These are phyloP conservation scores for Suillus plorans DNA, from an alignment of 768 basidiomycete species.

Conservation along the genomic window DNA sequence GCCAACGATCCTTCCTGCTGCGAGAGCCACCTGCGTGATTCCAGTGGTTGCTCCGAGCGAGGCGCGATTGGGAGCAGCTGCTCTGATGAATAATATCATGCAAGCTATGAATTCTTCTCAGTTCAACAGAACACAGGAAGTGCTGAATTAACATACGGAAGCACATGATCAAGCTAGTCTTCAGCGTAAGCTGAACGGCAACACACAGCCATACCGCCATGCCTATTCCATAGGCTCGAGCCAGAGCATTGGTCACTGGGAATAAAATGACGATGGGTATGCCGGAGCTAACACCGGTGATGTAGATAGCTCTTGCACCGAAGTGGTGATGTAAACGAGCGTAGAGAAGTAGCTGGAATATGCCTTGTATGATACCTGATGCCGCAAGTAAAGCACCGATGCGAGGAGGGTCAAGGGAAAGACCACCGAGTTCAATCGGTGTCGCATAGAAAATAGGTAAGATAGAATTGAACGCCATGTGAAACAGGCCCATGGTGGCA, in stretches of 20 bases:
- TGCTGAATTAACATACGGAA: constrained; percentile 24
- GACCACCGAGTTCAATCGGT: constrained; percentile 30
- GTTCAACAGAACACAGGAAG: neutral
- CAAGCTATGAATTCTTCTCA: neutral
- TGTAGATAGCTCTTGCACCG: constrained; percentile 44
- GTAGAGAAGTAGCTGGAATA: constrained; percentile 64
- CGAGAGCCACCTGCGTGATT: neutral
- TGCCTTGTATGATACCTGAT: constrained; percentile 32
- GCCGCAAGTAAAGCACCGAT: constrained; percentile 30
- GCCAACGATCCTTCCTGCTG: neutral
- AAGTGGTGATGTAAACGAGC: constrained; percentile 50
- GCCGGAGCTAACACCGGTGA: constrained; percentile 26
- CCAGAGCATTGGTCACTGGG: constrained; percentile 29
- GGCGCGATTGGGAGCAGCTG: constrained; percentile 8
- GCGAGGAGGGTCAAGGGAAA: constrained; percentile 23
- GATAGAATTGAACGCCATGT: constrained; percentile 58
- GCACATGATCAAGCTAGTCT: constrained; percentile 26
- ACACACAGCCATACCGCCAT: constrained; percentile 29
- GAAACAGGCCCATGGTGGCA: constrained; percentile 56
- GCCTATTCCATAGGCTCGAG: constrained; percentile 18
- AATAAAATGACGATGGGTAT: constrained; percentile 31
- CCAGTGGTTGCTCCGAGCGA: neutral
- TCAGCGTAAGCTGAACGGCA: constrained; percentile 23
- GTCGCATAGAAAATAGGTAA: constrained; percentile 33
- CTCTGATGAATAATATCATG: neutral